Conservation (phyloP, 2,329 filamentous ascomycete genomes). For the Emmonsiellopsis sp. region DNA sequence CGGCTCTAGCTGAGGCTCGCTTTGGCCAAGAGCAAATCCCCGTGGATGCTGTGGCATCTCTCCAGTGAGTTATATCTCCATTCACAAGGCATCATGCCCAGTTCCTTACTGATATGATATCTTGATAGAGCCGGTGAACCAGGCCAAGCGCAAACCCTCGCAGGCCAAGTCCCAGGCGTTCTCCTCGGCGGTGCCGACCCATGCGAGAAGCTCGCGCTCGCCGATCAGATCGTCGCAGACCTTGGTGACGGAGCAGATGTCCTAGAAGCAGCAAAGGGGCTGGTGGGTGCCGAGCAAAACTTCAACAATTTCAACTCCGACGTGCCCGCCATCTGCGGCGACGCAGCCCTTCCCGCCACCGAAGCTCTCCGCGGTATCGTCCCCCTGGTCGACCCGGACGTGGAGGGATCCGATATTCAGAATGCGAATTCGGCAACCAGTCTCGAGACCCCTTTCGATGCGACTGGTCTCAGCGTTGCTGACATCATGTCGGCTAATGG, state of each 20-base stretch:
- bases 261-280: constrained; percentile 50
- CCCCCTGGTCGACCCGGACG: constrained; percentile 57
- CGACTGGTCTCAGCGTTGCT: constrained; percentile 55
- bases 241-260: constrained; percentile 53
- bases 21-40: not conserved
- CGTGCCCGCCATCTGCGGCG: constrained; percentile 54
- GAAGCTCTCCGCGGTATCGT: constrained; percentile 55
- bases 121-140: constrained; percentile 35
- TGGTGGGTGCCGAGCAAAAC: constrained; percentile 63
- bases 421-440: constrained; percentile 52
- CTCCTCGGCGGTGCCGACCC: constrained; percentile 57
- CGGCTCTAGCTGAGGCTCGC: not conserved
- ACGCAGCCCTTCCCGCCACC: constrained; percentile 53
- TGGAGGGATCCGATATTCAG: constrained; percentile 46
- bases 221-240: constrained; percentile 53
- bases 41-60: not conserved
- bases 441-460: constrained; percentile 45
- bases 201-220: constrained; percentile 56
- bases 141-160: constrained; percentile 54
- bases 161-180: constrained; percentile 51
- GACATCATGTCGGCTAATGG: constrained; percentile 53
- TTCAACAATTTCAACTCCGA: constrained; percentile 57
- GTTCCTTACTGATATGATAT: not conserved
- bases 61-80: not conserved
- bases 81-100: not conserved